Conservation (phyloP, 148 eudicot genomes). For the Spergularia marina region DNA sequence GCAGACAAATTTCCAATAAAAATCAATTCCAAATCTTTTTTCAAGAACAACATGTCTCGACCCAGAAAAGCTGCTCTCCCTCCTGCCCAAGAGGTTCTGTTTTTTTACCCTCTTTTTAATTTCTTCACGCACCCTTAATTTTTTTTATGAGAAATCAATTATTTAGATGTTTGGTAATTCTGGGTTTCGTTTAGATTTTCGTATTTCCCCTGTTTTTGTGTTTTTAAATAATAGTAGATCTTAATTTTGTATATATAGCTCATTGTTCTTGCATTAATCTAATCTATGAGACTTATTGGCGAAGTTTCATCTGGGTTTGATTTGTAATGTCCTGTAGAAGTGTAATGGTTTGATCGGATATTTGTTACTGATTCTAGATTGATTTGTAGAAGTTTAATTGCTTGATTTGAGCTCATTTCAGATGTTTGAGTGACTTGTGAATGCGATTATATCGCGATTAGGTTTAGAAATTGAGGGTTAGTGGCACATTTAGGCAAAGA, state of each 20-base stretch:
- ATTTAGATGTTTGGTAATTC: not conserved
- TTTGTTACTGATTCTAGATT: not conserved
- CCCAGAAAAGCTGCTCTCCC: constrained; percentile 50
- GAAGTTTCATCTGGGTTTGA: constrained; percentile 1
- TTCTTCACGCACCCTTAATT: not conserved
- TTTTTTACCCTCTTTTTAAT: not conserved
- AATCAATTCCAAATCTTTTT: not conserved
- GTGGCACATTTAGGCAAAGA: not conserved
- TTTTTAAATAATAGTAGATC: not conserved
- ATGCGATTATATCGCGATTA: not conserved
- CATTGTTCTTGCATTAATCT: not conserved
- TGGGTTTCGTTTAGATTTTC: not conserved
- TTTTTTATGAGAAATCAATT: not conserved
- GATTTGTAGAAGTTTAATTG: not conserved
- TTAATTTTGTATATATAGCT: not conserved
- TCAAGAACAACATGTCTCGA: constrained; percentile 40
- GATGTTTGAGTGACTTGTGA: not conserved
- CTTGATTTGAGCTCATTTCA: too few relatives aligned
- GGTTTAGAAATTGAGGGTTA: not conserved
- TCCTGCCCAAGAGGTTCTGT: constrained; percentile 56
- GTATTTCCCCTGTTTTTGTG: not conserved
- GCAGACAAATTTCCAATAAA: too few relatives aligned
- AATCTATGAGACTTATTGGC: not conserved
- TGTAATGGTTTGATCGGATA: too few relatives aligned
- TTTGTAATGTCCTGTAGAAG: not conserved